Percentiles rank a stretch among this genome's conserved stretches.
These are phyloP conservation scores for Cercospora berteroae DNA, from an alignment of 2,329 filamentous ascomycete species.

Conservation along the genomic window DNA sequence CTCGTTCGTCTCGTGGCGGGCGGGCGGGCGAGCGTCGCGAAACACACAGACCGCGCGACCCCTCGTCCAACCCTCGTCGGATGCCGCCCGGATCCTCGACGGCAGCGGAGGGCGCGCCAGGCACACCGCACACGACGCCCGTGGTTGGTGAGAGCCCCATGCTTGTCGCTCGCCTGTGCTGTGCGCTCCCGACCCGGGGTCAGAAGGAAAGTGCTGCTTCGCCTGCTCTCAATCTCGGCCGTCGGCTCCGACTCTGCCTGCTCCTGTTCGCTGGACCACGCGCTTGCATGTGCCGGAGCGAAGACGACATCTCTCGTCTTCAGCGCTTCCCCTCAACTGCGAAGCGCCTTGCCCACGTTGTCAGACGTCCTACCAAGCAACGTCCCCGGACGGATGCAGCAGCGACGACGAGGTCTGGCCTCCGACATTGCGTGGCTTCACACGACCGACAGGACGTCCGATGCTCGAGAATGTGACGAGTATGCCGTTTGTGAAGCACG, in stretches of 20 bases:
- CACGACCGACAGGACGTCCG: background rate
- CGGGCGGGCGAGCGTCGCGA: background rate
- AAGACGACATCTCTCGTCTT: slow-evolving; percentile 1
- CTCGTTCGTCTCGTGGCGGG: background rate
- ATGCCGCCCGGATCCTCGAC: background rate
- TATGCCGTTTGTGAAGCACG: background rate
- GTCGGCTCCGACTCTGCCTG: background rate
- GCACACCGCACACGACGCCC: background rate
- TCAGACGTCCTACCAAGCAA: background rate
- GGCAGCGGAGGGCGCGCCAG: background rate
- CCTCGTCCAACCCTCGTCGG: background rate
- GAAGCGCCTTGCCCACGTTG: background rate
- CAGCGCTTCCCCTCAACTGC: background rate
- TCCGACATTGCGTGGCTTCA: background rate
- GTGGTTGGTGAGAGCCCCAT: background rate
- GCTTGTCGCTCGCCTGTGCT: background rate
- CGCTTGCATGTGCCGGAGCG: slow-evolving; percentile 1
- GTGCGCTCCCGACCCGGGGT: background rate
- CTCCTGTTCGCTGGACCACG: slow-evolving; percentile 1
- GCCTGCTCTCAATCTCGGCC: background rate
- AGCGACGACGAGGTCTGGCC: background rate
- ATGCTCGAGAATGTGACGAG: background rate
- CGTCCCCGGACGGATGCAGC: background rate
- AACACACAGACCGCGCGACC: background rate
- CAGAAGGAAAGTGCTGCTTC: background rate